These are phyloP conservation scores for Aeminium ludgeri DNA, from an alignment of 495 filamentous ascomycete genomes.

Conservation along the genomic window DNA sequence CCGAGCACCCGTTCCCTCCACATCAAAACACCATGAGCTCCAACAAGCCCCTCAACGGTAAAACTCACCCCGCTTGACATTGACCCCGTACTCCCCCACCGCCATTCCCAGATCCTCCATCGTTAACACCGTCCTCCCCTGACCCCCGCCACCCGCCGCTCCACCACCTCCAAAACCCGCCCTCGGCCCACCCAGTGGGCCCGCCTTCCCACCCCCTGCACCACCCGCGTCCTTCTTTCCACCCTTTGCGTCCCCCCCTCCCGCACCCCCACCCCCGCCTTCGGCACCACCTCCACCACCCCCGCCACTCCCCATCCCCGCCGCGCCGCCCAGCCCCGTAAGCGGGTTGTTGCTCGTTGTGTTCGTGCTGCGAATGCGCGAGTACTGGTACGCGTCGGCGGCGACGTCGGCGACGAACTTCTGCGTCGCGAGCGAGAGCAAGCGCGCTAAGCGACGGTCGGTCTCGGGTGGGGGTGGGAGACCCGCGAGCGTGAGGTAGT, in stretches of 20 bases:
- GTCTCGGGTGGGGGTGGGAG: slow-evolving; percentile 78
- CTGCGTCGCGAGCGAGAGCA: slow-evolving; percentile 88
- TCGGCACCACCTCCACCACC: slow-evolving; percentile 36
- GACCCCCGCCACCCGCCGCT: slow-evolving; percentile 62
- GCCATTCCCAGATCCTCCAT: slow-evolving; percentile 99
- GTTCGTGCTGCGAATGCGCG: slow-evolving; percentile 80
- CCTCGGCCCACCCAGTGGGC: slow-evolving; percentile 69
- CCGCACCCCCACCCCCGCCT: slow-evolving; percentile 32
- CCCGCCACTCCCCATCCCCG: slow-evolving; percentile 28
- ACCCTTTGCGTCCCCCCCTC: slow-evolving; percentile 33
- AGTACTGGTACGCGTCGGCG: slow-evolving; percentile 93
- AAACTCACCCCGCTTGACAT: slow-evolving; percentile 91
- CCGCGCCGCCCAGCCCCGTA: slow-evolving; percentile 65
- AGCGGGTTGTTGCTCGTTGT: slow-evolving; percentile 70
- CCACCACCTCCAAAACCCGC: slow-evolving; percentile 89
- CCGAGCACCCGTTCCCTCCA: no score
- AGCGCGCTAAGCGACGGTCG: slow-evolving; percentile 70
- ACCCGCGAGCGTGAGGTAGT: slow-evolving; percentile 91
- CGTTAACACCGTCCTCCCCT: slow-evolving; percentile 85
- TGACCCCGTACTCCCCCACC: slow-evolving; percentile 91
- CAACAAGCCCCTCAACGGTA: no score
- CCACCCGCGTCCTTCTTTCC: slow-evolving; percentile 16
- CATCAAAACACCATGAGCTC: no score
- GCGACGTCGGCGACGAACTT: slow-evolving; percentile 97
- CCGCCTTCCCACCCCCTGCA: slow-evolving; percentile 33